These are phyloP conservation scores for Chlorella sp. DNA, from an alignment of 139 green algal genomes.

Conservation along the genomic window DNA sequence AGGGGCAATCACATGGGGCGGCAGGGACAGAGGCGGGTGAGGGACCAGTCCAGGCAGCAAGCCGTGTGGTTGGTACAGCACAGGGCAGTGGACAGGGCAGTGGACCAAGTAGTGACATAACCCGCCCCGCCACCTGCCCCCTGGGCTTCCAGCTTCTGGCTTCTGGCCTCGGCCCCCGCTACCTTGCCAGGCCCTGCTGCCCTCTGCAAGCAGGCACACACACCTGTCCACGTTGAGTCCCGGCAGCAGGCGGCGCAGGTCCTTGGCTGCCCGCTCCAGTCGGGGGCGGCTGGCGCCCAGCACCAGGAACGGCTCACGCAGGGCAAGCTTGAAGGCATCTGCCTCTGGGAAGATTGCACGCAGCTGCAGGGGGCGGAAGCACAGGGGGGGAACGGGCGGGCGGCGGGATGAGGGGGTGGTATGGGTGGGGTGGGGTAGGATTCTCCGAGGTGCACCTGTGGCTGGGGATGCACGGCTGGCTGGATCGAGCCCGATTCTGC, in stretches of 20 bases:
- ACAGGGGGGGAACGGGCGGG: background rate
- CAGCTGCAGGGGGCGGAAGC: background rate
- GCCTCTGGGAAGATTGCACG: constrained; percentile 10
- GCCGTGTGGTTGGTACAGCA: too few species aligned
- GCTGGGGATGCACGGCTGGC: background rate
- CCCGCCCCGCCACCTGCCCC: too few species aligned
- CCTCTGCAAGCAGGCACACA: background rate
- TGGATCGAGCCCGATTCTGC: background rate
- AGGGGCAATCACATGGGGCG: too few species aligned
- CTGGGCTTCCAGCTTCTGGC: background rate
- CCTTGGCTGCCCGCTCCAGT: constrained; percentile 14
- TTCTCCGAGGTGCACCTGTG: background rate
- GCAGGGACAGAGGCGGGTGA: background rate
- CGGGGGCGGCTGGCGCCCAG: background rate
- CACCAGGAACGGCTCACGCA: constrained; percentile 19
- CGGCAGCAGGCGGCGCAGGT: constrained; percentile 30
- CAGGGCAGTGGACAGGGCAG: background rate
- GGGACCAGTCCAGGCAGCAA: too few species aligned
- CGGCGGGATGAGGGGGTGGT: background rate
- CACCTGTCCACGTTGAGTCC: constrained; percentile 21
- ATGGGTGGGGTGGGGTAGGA: background rate
- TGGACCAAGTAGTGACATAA: too few species aligned
- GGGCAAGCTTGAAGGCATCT: constrained; percentile 26
- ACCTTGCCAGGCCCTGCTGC: background rate
- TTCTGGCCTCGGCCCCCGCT: background rate